Conservation (phyloP, 2,329 filamentous ascomycete genomes). For the Drechslerella stenobrocha region DNA sequence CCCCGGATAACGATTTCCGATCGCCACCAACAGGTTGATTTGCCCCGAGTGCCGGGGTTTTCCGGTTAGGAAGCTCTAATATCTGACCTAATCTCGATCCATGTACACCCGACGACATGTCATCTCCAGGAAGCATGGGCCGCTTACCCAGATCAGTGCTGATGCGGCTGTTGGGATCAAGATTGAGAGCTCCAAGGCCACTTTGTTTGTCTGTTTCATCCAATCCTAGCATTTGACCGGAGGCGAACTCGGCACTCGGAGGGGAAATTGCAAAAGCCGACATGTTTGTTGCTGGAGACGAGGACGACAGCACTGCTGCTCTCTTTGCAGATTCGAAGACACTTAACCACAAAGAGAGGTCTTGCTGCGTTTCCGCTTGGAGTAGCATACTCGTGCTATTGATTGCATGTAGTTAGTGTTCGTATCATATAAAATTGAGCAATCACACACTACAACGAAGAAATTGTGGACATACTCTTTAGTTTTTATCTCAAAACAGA, state of each 20-base stretch:
- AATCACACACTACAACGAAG: no score
- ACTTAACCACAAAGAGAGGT: slow-evolving; percentile 92
- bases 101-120: slow-evolving; percentile 63
- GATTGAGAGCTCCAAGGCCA: slow-evolving; percentile 62
- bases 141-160: slow-evolving; percentile 66
- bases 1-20: slow-evolving; percentile 59
- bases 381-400: slow-evolving; percentile 68
- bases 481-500: slow-evolving; percentile 98
- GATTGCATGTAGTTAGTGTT: neutral
- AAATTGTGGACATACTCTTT: slow-evolving; percentile 71
- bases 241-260: slow-evolving; percentile 85
- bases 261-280: slow-evolving; percentile 93
- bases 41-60: slow-evolving; percentile 2
- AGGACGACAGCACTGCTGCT: slow-evolving; percentile 72
- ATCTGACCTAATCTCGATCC: slow-evolving; percentile 68
- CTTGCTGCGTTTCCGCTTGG: slow-evolving; percentile 87
- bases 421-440: neutral
- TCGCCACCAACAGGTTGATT: slow-evolving; percentile 48
- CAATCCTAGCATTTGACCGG: slow-evolving; percentile 62
- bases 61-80: slow-evolving; percentile 35
- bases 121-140: slow-evolving; percentile 67
- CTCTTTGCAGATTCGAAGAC: slow-evolving; percentile 94
- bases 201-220: slow-evolving; percentile 64
- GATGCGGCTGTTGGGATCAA: slow-evolving; percentile 46
- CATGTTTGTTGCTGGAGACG: slow-evolving; percentile 64